Evolutionary conservation across 441 rosid species (phyloP), one percentile per base, ranked within the genome.

Genomic region (Populus hybrid): DNA sequence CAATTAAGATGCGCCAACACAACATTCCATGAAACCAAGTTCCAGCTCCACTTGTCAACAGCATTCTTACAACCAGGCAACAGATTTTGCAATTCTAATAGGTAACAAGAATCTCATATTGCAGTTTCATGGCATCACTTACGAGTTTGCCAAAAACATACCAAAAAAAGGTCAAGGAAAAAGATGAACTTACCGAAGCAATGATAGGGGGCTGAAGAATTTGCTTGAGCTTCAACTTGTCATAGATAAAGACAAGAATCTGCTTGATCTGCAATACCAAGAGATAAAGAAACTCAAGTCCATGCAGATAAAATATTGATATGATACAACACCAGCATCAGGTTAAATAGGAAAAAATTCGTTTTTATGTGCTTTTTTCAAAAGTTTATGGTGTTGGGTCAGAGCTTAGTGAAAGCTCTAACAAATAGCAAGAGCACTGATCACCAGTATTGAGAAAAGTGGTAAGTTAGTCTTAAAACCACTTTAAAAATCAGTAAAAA

Each of bases 211-310:
- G 98, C 74, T 94, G 97, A 85, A 94, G 88, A 77, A 95, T 88
- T 89, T 92, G 99, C 88, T 95, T 91, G 77, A 95, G 92, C 88
- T 92, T 95, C 89, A 93, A 86, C 84, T 91, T 95, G 69, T 95
- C 90, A 70, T 86, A 92, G 42, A 94, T 61, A 50, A 86, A 90
- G 66, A 72, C 79, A 18, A 91, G 84, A 78, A 95, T 24, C 59
- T 70, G 77, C 80, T 84, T 80, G 34, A 95, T 74, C 97, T 95
- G 90, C 84, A 83, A 78, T 75, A 76, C 61, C 79, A 81, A 67
- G 59, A 72, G 53, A 74, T 40, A 65, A 61, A 53, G 8, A 77
- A 70, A 71, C 36, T 11, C 66, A 50, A 28, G 59, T 70, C 61
- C 64, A 21, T 71, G 46, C 23, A 26, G 50, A 77, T 67, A 61